A percentile compares a stretch with the other conserved stretches of the same genome.
Evolutionary conservation across 2,329 filamentous ascomycete species (phyloP).

Genomic region (Lachnellula subtilissima): DNA sequence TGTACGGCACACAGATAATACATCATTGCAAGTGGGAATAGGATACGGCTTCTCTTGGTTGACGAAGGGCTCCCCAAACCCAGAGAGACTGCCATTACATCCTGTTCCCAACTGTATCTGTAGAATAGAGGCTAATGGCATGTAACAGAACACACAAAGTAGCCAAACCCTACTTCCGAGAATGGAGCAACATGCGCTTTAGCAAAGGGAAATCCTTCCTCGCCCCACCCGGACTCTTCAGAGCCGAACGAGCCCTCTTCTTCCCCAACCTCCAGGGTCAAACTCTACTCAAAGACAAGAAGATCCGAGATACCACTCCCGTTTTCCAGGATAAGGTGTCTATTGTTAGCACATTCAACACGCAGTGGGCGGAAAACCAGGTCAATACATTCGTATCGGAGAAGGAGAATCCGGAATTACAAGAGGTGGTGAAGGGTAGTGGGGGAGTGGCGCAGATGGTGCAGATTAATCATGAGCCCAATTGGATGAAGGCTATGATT

Average conservation of each 20-base stretch:
- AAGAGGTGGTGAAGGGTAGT: conserved; percentile 52
- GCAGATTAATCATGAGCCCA: conserved; percentile 86
- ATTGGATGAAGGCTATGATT: conserved; percentile 59
- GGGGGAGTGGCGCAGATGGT: conserved; percentile 64
- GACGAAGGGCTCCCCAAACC: not conserved
- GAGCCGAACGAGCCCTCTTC: conserved; percentile 74
- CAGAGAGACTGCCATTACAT: too few relatives aligned
- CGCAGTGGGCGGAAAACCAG: conserved; percentile 81
- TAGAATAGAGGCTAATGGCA: not conserved
- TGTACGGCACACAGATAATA: conserved; percentile 46
- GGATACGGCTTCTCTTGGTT: not conserved
- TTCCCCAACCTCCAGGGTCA: conserved; percentile 88
- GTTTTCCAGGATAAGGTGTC: conserved; percentile 68
- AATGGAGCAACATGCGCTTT: conserved; percentile 80
- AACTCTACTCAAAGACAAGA: conserved; percentile 59
- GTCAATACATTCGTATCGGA: conserved; percentile 64
- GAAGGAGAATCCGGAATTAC: conserved; percentile 64
- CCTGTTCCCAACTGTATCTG: not conserved
- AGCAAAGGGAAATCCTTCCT: conserved; percentile 91
- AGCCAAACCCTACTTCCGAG: conserved; percentile 86
- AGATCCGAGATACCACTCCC: conserved; percentile 66
- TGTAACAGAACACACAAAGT: conserved; percentile 63
- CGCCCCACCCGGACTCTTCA: conserved; percentile 79
- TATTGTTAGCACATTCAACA: conserved; percentile 76
- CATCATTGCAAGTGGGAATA: not conserved